Conservation (phyloP, 116 monocot genomes). For the Papilionanthe hybrid region DNA sequence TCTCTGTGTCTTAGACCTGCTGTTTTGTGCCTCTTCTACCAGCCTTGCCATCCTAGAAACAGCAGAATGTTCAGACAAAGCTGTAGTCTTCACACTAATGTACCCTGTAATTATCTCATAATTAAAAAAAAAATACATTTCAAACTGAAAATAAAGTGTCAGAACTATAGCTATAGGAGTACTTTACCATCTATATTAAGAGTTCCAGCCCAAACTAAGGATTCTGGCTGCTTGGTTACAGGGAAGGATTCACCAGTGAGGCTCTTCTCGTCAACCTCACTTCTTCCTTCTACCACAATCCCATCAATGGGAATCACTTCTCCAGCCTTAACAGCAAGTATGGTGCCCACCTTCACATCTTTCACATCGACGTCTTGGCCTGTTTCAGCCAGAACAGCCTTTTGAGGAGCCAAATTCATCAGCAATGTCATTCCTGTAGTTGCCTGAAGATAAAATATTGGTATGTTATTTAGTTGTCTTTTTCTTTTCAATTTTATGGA, state of each 20-base stretch:
- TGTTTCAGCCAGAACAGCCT: slow-evolving; percentile 71
- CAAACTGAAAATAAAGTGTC: background rate
- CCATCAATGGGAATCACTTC: slow-evolving; percentile 93
- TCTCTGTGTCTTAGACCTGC: slow-evolving; percentile 71
- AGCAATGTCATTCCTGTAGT: slow-evolving; percentile 75
- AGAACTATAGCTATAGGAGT: background rate
- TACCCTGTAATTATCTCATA: slow-evolving; percentile 51
- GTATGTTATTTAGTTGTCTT: background rate
- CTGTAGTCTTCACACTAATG: slow-evolving; percentile 83
- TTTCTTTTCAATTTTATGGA: too few species aligned
- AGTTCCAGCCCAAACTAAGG: slow-evolving; percentile 91
- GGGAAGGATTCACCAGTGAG: slow-evolving; percentile 92
- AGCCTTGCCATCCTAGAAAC: slow-evolving; percentile 91
- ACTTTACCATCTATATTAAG: slow-evolving; percentile 74
- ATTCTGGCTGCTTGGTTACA: slow-evolving; percentile 61
- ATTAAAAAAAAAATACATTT: background rate
- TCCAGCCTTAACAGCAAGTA: slow-evolving; percentile 86
- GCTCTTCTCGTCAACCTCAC: slow-evolving; percentile 83
- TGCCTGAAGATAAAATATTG: slow-evolving; percentile 35
- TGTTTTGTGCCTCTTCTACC: slow-evolving; percentile 97
- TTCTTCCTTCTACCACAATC: slow-evolving; percentile 63
- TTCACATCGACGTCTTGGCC: slow-evolving; percentile 54
- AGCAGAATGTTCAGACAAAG: slow-evolving; percentile 84
- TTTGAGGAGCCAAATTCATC: slow-evolving; percentile 92
- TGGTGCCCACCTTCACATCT: slow-evolving; percentile 53